A percentile compares a stretch with the other conserved stretches of the same genome.
Evolutionary conservation across 768 basidiomycete genomes (phyloP).

Genomic region (Rhodosporidiobolus sp.): DNA sequence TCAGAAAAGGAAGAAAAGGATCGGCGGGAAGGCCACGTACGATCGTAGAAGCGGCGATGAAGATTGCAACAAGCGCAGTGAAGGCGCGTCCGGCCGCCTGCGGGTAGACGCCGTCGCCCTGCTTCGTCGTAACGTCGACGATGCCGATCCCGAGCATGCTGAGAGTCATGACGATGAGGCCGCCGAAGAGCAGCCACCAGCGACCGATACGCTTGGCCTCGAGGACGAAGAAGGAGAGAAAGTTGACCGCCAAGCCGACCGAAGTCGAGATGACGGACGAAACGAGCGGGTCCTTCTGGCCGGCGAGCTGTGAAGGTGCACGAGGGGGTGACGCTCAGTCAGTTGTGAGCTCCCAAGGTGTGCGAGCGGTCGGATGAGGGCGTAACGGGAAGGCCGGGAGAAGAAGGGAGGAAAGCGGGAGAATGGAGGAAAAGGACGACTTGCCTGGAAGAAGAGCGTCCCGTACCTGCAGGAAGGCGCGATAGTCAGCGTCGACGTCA

Average conservation of each 20-base stretch:
- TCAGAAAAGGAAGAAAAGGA: too few relatives aligned
- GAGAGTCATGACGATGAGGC: slow-evolving; percentile 22
- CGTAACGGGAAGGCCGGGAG: too few relatives aligned
- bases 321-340: too few relatives aligned
- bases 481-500: too few relatives aligned
- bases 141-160: slow-evolving; percentile 34
- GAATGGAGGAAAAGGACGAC: too few relatives aligned
- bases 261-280: slow-evolving; percentile 30
- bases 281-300: slow-evolving; percentile 35
- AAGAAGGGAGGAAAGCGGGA: too few relatives aligned
- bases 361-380: too few relatives aligned
- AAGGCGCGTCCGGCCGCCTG: slow-evolving; percentile 18
- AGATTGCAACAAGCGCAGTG: slow-evolving; percentile 32
- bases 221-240: slow-evolving; percentile 31
- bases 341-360: too few relatives aligned
- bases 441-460: slow-evolving; percentile 36
- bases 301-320: too few relatives aligned
- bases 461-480: slow-evolving; percentile 18
- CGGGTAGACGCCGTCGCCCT: slow-evolving; percentile 20
- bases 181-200: slow-evolving; percentile 34
- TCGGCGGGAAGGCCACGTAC: too few relatives aligned
- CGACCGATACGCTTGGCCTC: slow-evolving; percentile 35
- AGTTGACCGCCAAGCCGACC: slow-evolving; percentile 31
- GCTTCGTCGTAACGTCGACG: slow-evolving; percentile 23
- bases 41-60: slow-evolving; percentile 26